These are phyloP conservation scores for Populus tremula DNA, from an alignment of 345 rosid genomes.

Conservation along the genomic window DNA sequence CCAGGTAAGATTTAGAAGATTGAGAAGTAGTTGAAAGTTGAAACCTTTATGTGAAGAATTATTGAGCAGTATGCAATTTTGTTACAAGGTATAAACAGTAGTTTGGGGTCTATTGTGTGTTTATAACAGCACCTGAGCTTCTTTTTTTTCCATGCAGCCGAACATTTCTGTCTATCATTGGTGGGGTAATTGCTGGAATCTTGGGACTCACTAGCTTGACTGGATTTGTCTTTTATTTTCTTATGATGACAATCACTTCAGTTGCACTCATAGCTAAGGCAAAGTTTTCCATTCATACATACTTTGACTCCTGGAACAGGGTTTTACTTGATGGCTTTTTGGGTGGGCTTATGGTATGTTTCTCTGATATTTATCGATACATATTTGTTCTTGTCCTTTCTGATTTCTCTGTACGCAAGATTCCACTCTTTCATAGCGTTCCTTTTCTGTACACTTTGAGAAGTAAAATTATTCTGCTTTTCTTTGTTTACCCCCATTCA, in stretches of 20 bases:
- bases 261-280: constrained; percentile 81
- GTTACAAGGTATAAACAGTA: background rate
- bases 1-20: background rate
- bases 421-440: background rate
- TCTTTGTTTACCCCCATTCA: background rate
- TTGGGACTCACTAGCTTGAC: constrained; percentile 76
- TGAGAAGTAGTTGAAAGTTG: background rate
- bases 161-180: constrained; percentile 85
- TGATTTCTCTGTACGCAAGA: background rate
- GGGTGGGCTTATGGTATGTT: constrained; percentile 87
- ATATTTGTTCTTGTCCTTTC: background rate
- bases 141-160: constrained; percentile 54
- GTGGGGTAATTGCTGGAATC: constrained; percentile 89
- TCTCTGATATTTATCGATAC: background rate
- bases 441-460: background rate
- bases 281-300: constrained; percentile 65
- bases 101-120: background rate
- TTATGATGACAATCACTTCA: constrained; percentile 81
- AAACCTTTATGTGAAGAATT: background rate
- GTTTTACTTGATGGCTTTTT: constrained; percentile 71
- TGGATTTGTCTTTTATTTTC: constrained; percentile 79
- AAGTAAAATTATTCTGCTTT: background rate
- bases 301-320: constrained; percentile 79
- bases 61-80: background rate
- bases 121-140: background rate